Conservation (phyloP, 2,329 filamentous ascomycete species). For the Beauveria varroae region DNA sequence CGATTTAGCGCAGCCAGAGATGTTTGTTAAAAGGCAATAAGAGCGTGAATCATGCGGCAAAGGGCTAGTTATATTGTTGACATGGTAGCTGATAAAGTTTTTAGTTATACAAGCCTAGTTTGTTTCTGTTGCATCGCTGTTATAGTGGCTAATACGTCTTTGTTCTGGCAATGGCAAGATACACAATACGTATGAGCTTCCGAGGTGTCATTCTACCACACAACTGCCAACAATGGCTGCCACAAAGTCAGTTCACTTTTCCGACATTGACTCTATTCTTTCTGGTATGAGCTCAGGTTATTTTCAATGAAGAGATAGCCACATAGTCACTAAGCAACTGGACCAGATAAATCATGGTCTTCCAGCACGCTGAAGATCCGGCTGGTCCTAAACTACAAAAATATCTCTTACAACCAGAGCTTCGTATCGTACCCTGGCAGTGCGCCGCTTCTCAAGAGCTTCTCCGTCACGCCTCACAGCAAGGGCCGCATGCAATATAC, state of each 20-base stretch:
- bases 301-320: no score
- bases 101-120: no score
- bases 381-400: not conserved
- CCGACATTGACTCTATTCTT: not conserved
- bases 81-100: no score
- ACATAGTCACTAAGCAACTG: not conserved
- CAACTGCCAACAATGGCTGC: not conserved
- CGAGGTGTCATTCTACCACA: no score
- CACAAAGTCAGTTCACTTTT: not conserved
- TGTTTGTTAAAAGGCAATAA: no score
- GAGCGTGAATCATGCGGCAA: no score
- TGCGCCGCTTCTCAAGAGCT: not conserved
- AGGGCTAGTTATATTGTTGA: no score
- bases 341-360: not conserved
- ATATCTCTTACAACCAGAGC: not conserved
- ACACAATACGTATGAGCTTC: no score
- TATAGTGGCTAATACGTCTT: no score
- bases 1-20: no score
- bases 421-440: not conserved
- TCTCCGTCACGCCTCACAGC: not conserved
- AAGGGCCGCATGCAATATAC: not conserved
- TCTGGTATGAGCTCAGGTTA: not conserved
- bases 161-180: no score
- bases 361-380: not conserved
- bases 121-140: no score